Conservation (phyloP, 2,329 filamentous ascomycete species). For the Xylariaceae sp. region DNA sequence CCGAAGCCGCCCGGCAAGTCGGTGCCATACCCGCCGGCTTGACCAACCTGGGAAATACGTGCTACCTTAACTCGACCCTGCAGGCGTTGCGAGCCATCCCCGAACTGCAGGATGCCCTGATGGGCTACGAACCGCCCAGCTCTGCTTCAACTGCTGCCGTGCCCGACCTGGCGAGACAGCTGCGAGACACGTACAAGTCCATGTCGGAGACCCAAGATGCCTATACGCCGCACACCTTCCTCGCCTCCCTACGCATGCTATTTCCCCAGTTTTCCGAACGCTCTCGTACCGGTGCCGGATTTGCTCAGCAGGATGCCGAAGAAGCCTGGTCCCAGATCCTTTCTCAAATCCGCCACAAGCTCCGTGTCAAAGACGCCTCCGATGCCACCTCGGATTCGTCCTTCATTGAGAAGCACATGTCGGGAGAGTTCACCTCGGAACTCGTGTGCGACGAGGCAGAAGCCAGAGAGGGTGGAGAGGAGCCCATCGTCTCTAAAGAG, state of each 20-base stretch:
- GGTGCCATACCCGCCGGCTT: conserved; percentile 85
- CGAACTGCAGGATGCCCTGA: conserved; percentile 77
- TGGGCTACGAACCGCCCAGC: conserved; percentile 44
- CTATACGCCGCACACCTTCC: conserved; percentile 77
- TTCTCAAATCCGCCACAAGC: conserved; percentile 70
- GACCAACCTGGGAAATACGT: conserved; percentile 92
- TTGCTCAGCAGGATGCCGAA: conserved; percentile 97
- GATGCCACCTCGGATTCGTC: conserved; percentile 51
- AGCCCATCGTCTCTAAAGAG: conserved; percentile 62
- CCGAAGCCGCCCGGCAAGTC: conserved; percentile 75
- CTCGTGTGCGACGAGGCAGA: conserved; percentile 79
- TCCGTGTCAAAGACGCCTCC: conserved; percentile 51
- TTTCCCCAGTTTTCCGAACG: conserved; percentile 94
- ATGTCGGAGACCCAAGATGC: conserved; percentile 87
- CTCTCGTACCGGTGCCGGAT: conserved; percentile 74
- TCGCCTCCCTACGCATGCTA: conserved; percentile 68
- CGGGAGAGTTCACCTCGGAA: conserved; percentile 70
- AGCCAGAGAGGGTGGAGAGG: conserved; percentile 69
- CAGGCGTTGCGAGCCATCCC: conserved; percentile 85
- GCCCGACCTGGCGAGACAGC: conserved; percentile 68
- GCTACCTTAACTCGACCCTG: conserved; percentile 96
- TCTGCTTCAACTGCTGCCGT: conserved; percentile 22
- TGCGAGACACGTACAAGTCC: conserved; percentile 78
- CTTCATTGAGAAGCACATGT: conserved; percentile 88
- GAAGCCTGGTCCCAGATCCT: conserved; percentile 98